Evolutionary conservation across 2,329 filamentous ascomycete genomes (phyloP).

Genomic region (Diaporthe velutina): DNA sequence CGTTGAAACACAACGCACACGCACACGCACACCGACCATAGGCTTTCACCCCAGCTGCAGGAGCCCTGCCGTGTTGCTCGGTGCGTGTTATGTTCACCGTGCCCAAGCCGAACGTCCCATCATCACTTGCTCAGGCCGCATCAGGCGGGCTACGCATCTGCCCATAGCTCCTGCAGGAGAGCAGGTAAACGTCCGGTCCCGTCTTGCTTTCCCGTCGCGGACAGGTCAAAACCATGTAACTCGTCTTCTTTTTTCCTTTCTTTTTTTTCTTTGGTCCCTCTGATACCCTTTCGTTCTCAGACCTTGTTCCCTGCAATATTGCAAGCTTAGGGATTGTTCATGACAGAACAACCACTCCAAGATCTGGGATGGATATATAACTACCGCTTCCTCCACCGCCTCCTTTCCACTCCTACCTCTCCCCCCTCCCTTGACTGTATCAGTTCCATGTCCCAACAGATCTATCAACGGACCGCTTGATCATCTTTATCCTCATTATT

Average conservation of each 20-base stretch:
- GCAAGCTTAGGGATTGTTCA: conserved; percentile 7
- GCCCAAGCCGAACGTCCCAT: neutral
- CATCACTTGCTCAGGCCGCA: conserved; percentile 18
- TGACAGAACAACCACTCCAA: conserved; percentile 3
- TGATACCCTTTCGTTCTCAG: conserved; percentile 1
- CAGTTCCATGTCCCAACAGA: conserved; percentile 22
- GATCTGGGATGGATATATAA: conserved; percentile 34
- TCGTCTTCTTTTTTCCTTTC: neutral
- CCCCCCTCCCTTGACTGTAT: conserved; percentile 3
- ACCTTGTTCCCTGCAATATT: conserved; percentile 36
- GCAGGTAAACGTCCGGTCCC: conserved; percentile 31
- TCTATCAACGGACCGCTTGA: conserved; percentile 18
- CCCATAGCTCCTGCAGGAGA: conserved; percentile 21
- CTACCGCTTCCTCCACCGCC: conserved; percentile 29
- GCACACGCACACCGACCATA: conserved; percentile 25
- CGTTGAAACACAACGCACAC: conserved; percentile 31
- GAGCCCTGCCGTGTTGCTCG: conserved; percentile 16
- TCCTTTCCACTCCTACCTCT: conserved; percentile 28
- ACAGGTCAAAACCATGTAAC: conserved; percentile 15
- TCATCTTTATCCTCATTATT: neutral
- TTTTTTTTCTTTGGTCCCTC: conserved; percentile 1
- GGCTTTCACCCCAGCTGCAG: conserved; percentile 27
- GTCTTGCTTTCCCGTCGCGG: conserved; percentile 30
- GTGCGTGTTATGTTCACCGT: conserved; percentile 11
- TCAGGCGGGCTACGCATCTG: conserved; percentile 31